Percentiles rank a stretch among this genome's conserved stretches.
Conservation (phyloP, 768 basidiomycete species). For the Saitozyma podzolica region DNA sequence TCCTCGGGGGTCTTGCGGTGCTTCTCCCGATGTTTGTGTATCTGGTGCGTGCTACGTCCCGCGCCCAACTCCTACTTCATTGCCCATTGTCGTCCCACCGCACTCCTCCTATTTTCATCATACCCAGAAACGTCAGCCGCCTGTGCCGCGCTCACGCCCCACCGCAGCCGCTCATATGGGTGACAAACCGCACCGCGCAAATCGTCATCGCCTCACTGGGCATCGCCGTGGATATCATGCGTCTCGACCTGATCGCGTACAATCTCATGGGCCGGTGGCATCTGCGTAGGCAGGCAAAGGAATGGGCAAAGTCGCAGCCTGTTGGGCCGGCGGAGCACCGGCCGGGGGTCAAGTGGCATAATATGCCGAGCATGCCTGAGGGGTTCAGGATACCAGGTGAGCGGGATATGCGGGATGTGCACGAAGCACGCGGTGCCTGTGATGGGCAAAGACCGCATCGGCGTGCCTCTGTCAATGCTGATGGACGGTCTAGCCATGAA, state of each 20-base stretch:
- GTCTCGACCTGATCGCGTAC: constrained; percentile 19
- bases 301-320: background rate
- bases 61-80: no score
- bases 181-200: constrained; percentile 17
- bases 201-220: constrained; percentile 28
- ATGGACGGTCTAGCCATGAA: constrained; percentile 40
- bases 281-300: background rate
- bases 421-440: no score
- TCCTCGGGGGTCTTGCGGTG: constrained; percentile 18
- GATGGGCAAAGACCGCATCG: background rate
- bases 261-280: constrained; percentile 9
- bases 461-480: background rate
- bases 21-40: constrained; percentile 23
- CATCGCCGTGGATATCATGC: constrained; percentile 20
- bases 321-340: no score
- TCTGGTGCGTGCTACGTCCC: constrained; percentile 11
- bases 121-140: no score
- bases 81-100: no score
- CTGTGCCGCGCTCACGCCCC: background rate
- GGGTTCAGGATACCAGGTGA: constrained; percentile 23
- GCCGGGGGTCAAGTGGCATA: constrained; percentile 7
- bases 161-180: constrained; percentile 28
- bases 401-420: background rate
- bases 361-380: constrained; percentile 13
- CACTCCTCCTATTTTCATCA: no score